Evolutionary conservation across 306 rosid genomes (phyloP).

Genomic region (Mimosa bimucronata): DNA sequence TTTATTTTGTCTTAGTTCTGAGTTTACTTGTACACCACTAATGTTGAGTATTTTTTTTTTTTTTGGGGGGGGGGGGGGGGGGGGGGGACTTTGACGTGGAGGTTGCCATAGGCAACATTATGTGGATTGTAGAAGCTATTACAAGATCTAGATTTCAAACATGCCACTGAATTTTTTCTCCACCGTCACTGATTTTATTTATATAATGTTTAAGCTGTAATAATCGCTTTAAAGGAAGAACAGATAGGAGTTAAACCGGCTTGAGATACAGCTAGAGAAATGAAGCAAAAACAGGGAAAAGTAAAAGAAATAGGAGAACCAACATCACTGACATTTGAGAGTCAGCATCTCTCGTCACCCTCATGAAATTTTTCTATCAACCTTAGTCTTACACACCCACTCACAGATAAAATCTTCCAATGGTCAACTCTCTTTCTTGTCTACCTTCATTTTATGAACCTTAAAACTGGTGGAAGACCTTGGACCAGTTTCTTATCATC

Average conservation of each 20-base stretch:
- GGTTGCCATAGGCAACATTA: not conserved
- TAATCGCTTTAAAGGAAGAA: not conserved
- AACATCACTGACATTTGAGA: not conserved
- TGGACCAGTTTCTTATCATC: not conserved
- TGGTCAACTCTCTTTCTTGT: not conserved
- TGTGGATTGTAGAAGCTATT: not conserved
- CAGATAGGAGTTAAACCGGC: not conserved
- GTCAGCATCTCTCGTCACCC: not conserved
- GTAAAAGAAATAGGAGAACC: not conserved
- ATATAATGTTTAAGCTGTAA: not conserved
- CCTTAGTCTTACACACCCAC: not conserved
- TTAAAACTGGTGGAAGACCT: not conserved
- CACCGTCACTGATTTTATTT: not conserved
- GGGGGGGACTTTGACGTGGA: not conserved
- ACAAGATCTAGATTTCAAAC: not conserved
- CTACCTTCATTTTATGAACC: not conserved
- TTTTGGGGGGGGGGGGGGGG: not conserved
- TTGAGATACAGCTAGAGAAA: not conserved
- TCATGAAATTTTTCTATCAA: not conserved
- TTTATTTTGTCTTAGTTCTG: constrained; percentile 4
- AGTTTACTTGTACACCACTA: not conserved
- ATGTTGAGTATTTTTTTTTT: not conserved
- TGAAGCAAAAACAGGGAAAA: not conserved
- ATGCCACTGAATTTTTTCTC: too few species aligned
- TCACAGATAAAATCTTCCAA: not conserved